A percentile compares a stretch with the other conserved stretches of the same genome.
These are phyloP conservation scores for Pochonia chlamydosporia DNA, from an alignment of 2,329 filamentous ascomycete genomes.

Conservation along the genomic window DNA sequence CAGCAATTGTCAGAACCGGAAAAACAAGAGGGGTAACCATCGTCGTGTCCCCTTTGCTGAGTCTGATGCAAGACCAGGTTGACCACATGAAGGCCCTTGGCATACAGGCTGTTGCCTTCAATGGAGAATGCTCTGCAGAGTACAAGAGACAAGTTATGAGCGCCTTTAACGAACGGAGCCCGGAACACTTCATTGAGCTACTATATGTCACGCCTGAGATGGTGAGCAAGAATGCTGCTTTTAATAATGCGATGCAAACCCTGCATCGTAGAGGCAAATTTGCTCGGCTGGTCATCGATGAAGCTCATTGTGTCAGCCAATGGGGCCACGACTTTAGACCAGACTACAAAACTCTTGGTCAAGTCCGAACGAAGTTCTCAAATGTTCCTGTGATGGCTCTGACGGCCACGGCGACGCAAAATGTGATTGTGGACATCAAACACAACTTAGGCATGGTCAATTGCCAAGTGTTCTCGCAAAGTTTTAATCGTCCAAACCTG, in stretches of 20 bases:
- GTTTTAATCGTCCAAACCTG: slow-evolving; percentile 94
- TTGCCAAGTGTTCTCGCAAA: slow-evolving; percentile 79
- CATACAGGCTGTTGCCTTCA: slow-evolving; percentile 77
- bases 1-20: slow-evolving; percentile 75
- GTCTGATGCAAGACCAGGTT: slow-evolving; percentile 96
- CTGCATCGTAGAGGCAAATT: slow-evolving; percentile 69
- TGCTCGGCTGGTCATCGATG: slow-evolving; percentile 90
- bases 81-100: slow-evolving; percentile 68
- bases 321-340: slow-evolving; percentile 98
- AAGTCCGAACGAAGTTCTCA: slow-evolving; percentile 65
- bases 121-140: slow-evolving; percentile 62
- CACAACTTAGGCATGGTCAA: slow-evolving; percentile 79
- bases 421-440: slow-evolving; percentile 87
- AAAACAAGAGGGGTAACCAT: slow-evolving; percentile 82
- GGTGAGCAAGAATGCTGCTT: slow-evolving; percentile 72
- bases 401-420: slow-evolving; percentile 89
- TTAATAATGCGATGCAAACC: slow-evolving; percentile 58
- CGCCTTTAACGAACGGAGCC: slow-evolving; percentile 54
- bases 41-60: slow-evolving; percentile 90
- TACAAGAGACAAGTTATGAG: slow-evolving; percentile 63
- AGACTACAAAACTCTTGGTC: slow-evolving; percentile 84
- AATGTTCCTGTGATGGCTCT: slow-evolving; percentile 88
- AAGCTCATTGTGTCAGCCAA: slow-evolving; percentile 98
- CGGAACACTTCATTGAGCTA: slow-evolving; percentile 74
- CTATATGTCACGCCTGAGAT: slow-evolving; percentile 97